These are phyloP conservation scores for Hygrocybe coccinea DNA, from an alignment of 768 basidiomycete species.

Conservation along the genomic window DNA sequence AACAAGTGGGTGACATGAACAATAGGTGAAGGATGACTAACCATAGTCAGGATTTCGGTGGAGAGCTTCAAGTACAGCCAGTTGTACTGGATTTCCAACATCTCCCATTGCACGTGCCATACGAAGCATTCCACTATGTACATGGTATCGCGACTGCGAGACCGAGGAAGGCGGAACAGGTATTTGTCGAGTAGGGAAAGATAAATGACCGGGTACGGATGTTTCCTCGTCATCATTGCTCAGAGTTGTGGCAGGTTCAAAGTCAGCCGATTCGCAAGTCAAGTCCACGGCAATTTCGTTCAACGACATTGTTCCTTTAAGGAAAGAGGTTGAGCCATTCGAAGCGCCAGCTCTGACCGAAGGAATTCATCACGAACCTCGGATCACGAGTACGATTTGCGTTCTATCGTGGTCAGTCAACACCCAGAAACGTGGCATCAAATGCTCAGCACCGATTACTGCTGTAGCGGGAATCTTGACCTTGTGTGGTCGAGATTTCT, in stretches of 20 bases:
- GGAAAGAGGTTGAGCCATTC: background rate
- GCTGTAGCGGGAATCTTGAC: constrained; percentile 52
- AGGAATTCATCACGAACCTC: constrained; percentile 44
- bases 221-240: constrained; percentile 24
- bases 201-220: constrained; percentile 34
- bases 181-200: constrained; percentile 32
- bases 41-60: constrained; percentile 67
- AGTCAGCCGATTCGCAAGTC: constrained; percentile 70
- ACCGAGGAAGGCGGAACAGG: constrained; percentile 19
- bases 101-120: constrained; percentile 79
- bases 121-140: constrained; percentile 76
- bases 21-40: constrained; percentile 30
- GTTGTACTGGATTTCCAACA: constrained; percentile 69
- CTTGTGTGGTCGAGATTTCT: constrained; percentile 30
- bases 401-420: constrained; percentile 71
- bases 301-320: constrained; percentile 72
- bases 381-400: constrained; percentile 71
- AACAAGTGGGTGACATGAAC: background rate
- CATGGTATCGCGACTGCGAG: constrained; percentile 44
- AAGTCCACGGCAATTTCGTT: constrained; percentile 85
- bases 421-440: constrained; percentile 84
- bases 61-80: constrained; percentile 67
- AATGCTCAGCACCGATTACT: constrained; percentile 58
- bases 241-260: constrained; percentile 49
- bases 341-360: background rate